Base-by-base conservation (phyloP, 2,329 filamentous ascomycete species). In the Aspergillus alliaceus region DNA sequence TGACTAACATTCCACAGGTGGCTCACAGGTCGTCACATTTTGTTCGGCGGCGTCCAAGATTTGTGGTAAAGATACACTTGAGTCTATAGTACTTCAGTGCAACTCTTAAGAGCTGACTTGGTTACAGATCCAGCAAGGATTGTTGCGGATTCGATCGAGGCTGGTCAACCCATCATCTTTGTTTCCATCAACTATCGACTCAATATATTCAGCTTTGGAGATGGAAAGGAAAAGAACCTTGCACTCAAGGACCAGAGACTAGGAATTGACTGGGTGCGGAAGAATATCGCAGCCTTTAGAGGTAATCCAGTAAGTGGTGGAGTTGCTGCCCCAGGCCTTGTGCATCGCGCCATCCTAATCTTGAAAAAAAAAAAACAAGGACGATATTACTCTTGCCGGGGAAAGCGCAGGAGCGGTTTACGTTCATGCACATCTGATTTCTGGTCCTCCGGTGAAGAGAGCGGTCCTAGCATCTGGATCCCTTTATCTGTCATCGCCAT, bases 321-420 rank as follows among this genome's bases (percentile, higher is more conserved):
- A 14, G 9, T 14, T 6, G 12, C 4, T 5, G 11, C n/a, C n/a
- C n/a, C n/a, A n/a, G n/a, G n/a, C n/a, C n/a, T n/a, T n/a, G n/a
- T n/a, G n/a, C n/a, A n/a, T n/a, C n/a, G n/a, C n/a, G n/a, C n/a
- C n/a, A n/a, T n/a, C n/a, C n/a, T n/a, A n/a, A n/a, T n/a, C n/a
- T n/a, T n/a, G n/a, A n/a, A n/a, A 20, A 3, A 15, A 40, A 14
- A 9, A 25, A 12, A 8, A 20, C 12, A 31, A 79, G 74, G 22
- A 68, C 2, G 72, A 72, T 22, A 72, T 81, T 6, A 80, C 78
- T 0, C 53, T 81, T 2, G 72, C 72, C 0, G 79, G 79, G 4
- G 78, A 81, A 58, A 81, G 78, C 44, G 79, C 79, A 0, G 79
- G 79, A 0, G 79, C 75, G 2, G 69, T 80, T 1, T 80, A 79